These are phyloP conservation scores for Xylaria venustula DNA, from an alignment of 495 filamentous ascomycete species.

Conservation along the genomic window DNA sequence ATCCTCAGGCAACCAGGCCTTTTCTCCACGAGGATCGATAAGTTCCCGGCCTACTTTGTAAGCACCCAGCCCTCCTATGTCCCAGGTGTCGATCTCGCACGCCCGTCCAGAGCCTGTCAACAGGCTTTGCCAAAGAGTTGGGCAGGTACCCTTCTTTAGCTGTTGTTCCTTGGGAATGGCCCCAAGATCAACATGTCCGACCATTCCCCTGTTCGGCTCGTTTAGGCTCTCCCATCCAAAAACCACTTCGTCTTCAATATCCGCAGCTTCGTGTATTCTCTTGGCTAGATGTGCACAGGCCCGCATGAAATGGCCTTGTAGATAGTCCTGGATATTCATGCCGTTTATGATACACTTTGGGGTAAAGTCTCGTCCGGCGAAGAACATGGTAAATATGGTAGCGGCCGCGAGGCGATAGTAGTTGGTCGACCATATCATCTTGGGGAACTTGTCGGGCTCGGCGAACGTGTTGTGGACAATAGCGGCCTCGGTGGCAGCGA, in stretches of 20 bases:
- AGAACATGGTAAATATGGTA: constrained; percentile 93
- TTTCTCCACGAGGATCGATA: constrained; percentile 83
- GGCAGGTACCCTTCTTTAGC: constrained; percentile 87
- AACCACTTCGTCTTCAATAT: constrained; percentile 80
- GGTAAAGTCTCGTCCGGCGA: constrained; percentile 87
- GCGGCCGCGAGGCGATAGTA: constrained; percentile 85
- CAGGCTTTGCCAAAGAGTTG: constrained; percentile 93
- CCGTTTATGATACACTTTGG: constrained; percentile 95
- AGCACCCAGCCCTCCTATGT: constrained; percentile 88
- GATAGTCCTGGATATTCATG: constrained; percentile 92
- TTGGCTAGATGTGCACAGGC: constrained; percentile 78
- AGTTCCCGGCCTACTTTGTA: constrained; percentile 80
- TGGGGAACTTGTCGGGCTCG: constrained; percentile 83
- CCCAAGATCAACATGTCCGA: constrained; percentile 82
- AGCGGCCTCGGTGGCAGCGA: constrained; percentile 85
- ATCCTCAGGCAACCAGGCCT: constrained; percentile 75
- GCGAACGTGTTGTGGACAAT: constrained; percentile 93
- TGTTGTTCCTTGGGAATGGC: constrained; percentile 84
- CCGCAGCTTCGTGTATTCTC: constrained; percentile 86
- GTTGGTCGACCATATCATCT: constrained; percentile 99
- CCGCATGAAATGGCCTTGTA: constrained; percentile 81
- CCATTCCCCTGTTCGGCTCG: constrained; percentile 86
- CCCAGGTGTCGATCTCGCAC: constrained; percentile 87
- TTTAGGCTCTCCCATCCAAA: constrained; percentile 97
- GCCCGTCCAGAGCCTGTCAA: constrained; percentile 85